These are phyloP conservation scores for Cardamine occulta DNA, from an alignment of 345 rosid species.

Conservation along the genomic window DNA sequence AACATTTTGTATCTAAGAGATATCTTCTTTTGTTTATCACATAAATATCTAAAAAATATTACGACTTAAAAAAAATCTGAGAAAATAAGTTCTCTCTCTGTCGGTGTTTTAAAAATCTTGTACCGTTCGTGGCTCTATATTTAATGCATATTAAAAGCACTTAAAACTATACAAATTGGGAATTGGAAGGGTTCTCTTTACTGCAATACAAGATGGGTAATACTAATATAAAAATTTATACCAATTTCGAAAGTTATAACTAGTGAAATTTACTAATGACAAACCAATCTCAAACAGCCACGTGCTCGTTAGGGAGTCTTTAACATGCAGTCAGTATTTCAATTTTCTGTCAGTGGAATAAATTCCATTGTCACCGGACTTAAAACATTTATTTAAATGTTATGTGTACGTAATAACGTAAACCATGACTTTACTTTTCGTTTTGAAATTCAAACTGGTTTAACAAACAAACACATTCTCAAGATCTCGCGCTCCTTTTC, in stretches of 20 bases:
- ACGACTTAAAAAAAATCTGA: not conserved
- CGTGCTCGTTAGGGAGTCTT: slow-evolving; percentile 16
- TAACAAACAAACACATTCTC: slow-evolving; percentile 26
- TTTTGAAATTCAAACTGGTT: slow-evolving; percentile 40
- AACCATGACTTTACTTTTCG: slow-evolving; percentile 33
- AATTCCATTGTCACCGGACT: slow-evolving; percentile 42
- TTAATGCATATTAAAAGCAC: slow-evolving; percentile 43
- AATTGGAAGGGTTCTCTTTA: slow-evolving; percentile 38
- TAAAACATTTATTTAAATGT: slow-evolving; percentile 32
- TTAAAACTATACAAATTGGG: slow-evolving; percentile 43
- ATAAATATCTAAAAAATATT: not conserved
- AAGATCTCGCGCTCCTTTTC: slow-evolving; percentile 32
- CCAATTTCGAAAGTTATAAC: slow-evolving; percentile 20
- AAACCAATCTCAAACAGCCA: slow-evolving; percentile 19
- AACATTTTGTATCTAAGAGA: slow-evolving; percentile 5
- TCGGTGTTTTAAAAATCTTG: slow-evolving; percentile 32
- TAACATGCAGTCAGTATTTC: slow-evolving; percentile 32
- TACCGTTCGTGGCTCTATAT: slow-evolving; percentile 31
- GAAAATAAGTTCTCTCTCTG: slow-evolving; percentile 34
- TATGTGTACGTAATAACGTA: not conserved
- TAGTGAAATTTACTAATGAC: not conserved
- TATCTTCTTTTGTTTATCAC: not conserved
- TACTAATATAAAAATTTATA: slow-evolving; percentile 16
- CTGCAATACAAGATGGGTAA: slow-evolving; percentile 43
- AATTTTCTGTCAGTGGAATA: slow-evolving; percentile 46